Conservation (phyloP, 306 rosid genomes). For the Cicer bijugum region DNA sequence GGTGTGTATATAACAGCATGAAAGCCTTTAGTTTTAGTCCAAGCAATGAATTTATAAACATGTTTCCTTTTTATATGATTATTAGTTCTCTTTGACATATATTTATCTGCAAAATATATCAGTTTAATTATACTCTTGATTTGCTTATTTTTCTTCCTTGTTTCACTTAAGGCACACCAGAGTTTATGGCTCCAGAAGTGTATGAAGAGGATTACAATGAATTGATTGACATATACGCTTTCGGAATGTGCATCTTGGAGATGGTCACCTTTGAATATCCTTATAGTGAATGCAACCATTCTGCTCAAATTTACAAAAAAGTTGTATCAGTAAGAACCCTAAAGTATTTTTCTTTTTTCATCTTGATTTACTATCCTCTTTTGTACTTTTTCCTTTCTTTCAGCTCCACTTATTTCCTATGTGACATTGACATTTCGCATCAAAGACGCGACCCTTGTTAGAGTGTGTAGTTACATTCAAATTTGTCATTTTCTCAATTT, state of each 20-base stretch:
- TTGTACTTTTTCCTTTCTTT: conserved; percentile 9
- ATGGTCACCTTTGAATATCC: conserved; percentile 98
- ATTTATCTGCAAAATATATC: background rate
- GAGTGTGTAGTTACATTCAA: too few relatives aligned
- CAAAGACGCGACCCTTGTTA: too few relatives aligned
- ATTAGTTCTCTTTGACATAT: background rate
- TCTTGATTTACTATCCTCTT: conserved; percentile 15
- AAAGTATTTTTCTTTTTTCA: background rate
- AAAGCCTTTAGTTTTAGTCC: conserved; percentile 37
- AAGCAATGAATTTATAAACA: conserved; percentile 4
- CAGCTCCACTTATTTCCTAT: conserved; percentile 27
- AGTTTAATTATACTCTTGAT: conserved; percentile 17
- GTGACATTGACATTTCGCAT: too few relatives aligned
- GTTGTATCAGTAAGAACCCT: conserved; percentile 70
- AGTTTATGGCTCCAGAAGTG: conserved; percentile 99
- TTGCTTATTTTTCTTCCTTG: conserved; percentile 19
- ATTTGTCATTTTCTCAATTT: too few relatives aligned
- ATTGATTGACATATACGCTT: conserved; percentile 90
- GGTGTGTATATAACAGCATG: conserved; percentile 59
- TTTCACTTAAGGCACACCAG: conserved; percentile 83
- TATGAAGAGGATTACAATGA: conserved; percentile 96
- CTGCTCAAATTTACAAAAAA: conserved; percentile 97
- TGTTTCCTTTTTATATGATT: background rate
- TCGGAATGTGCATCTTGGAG: conserved; percentile 98
- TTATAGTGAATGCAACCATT: conserved; percentile 90